These are phyloP conservation scores for Apiotrichum montevideense DNA, from an alignment of 1,284 basidiomycete genomes.

Conservation along the genomic window DNA sequence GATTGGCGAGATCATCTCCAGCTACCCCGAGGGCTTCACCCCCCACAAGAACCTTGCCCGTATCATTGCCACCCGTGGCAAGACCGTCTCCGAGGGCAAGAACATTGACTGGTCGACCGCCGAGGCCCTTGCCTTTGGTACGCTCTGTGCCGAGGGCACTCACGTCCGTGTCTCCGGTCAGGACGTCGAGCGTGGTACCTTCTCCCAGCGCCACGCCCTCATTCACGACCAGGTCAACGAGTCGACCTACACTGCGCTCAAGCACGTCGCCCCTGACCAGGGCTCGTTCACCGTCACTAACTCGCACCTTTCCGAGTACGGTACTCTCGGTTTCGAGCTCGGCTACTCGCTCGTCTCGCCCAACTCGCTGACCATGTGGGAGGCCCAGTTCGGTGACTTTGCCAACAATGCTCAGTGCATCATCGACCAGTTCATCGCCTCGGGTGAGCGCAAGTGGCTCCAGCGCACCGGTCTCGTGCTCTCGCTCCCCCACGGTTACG, in stretches of 20 bases:
- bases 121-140: conserved; percentile 93
- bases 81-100: conserved; percentile 80
- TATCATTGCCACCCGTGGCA: conserved; percentile 80
- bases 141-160: conserved; percentile 83
- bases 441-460: conserved; percentile 97
- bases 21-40: conserved; percentile 76
- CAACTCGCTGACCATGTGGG: conserved; percentile 91
- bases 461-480: conserved; percentile 91
- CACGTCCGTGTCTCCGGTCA: conserved; percentile 96
- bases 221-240: conserved; percentile 95
- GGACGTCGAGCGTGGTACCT: conserved; percentile 98
- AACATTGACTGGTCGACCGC: conserved; percentile 99
- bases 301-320: conserved; percentile 94
- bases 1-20: conserved; percentile 79
- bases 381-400: conserved; percentile 98
- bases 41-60: conserved; percentile 91
- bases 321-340: conserved; percentile 92
- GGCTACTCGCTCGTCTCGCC: conserved; percentile 98
- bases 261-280: conserved; percentile 80
- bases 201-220: conserved; percentile 98
- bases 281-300: conserved; percentile 93
- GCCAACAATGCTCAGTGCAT: conserved; percentile 96
- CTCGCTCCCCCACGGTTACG: conserved; percentile 92
- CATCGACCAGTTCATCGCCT: conserved; percentile 98
- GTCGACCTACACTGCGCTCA: conserved; percentile 80